Evolutionary conservation across 1,139 yeast genomes (phyloP).

Genomic region (Nadsonia commutata): DNA sequence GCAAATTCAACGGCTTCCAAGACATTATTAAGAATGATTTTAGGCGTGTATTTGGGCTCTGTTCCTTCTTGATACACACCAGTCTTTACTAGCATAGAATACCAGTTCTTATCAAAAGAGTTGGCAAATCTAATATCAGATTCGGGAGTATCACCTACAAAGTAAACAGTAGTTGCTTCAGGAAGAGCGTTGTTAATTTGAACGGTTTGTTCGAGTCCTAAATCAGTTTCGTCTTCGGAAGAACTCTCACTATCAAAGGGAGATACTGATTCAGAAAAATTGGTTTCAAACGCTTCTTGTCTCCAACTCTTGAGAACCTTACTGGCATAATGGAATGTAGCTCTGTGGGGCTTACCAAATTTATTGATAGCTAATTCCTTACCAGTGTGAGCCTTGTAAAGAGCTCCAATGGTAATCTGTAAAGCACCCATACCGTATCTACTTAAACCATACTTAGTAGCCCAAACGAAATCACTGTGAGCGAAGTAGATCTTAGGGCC

Average conservation of each 20-base stretch:
- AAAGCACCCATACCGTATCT: constrained; percentile 86
- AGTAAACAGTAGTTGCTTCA: constrained; percentile 73
- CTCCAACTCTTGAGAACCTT: constrained; percentile 66
- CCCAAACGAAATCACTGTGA: constrained; percentile 81
- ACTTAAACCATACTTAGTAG: constrained; percentile 64
- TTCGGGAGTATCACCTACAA: constrained; percentile 89
- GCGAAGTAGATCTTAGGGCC: constrained; percentile 78
- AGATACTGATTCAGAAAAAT: constrained; percentile 10
- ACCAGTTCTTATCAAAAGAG: constrained; percentile 74
- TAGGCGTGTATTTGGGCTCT: constrained; percentile 63
- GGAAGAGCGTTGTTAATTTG: constrained; percentile 36
- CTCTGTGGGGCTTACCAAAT: constrained; percentile 77
- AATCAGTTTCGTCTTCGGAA: constrained; percentile 1
- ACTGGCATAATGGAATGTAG: constrained; percentile 67
- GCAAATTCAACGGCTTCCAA: constrained; percentile 52
- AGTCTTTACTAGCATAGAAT: constrained; percentile 68
- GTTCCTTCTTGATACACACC: constrained; percentile 79
- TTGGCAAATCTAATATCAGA: constrained; percentile 80
- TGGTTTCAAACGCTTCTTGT: constrained; percentile 47
- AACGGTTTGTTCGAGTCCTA: constrained; percentile 11
- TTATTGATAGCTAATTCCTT: constrained; percentile 59
- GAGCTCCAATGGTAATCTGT: constrained; percentile 71
- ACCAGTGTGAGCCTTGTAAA: constrained; percentile 70
- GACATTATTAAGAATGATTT: constrained; percentile 55
- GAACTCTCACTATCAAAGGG: constrained; percentile 5